These are phyloP conservation scores for Tylopilus orsonianus DNA, from an alignment of 1,284 basidiomycete genomes.

Conservation along the genomic window DNA sequence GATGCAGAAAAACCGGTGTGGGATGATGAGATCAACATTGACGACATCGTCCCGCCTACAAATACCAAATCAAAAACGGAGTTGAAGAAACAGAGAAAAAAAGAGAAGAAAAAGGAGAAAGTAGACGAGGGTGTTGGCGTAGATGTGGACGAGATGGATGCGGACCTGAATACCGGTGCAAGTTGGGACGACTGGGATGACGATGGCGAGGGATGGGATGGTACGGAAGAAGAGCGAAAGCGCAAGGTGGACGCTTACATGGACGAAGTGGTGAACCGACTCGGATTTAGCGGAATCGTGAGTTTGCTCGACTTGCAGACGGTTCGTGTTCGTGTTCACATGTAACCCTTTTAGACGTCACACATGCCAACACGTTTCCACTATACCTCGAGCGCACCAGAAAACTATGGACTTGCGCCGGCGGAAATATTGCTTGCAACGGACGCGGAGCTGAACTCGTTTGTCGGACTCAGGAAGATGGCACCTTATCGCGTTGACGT, in stretches of 20 bases:
- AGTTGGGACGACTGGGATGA: slow-evolving; percentile 30
- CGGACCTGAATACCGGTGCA: slow-evolving; percentile 46
- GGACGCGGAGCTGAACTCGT: slow-evolving; percentile 91
- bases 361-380: slow-evolving; percentile 93
- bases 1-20: slow-evolving; percentile 79
- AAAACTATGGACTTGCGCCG: slow-evolving; percentile 75
- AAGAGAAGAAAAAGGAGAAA: slow-evolving; percentile 57
- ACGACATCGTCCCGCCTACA: slow-evolving; percentile 54
- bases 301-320: slow-evolving; percentile 29
- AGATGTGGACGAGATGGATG: slow-evolving; percentile 74
- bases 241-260: slow-evolving; percentile 81
- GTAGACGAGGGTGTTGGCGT: slow-evolving; percentile 47
- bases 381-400: slow-evolving; percentile 74
- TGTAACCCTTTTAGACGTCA: slow-evolving; percentile 59
- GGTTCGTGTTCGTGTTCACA: slow-evolving; percentile 4
- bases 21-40: slow-evolving; percentile 87
- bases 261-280: slow-evolving; percentile 84
- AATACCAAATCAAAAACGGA: slow-evolving; percentile 37
- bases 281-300: slow-evolving; percentile 97
- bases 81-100: slow-evolving; percentile 49
- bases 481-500: slow-evolving; percentile 76
- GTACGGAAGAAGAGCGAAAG: slow-evolving; percentile 85
- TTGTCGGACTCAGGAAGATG: slow-evolving; percentile 85
- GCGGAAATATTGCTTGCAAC: slow-evolving; percentile 91
- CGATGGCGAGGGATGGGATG: slow-evolving; percentile 72